These are phyloP conservation scores for Cercis canadensis DNA, from an alignment of 306 rosid genomes.

Conservation along the genomic window DNA sequence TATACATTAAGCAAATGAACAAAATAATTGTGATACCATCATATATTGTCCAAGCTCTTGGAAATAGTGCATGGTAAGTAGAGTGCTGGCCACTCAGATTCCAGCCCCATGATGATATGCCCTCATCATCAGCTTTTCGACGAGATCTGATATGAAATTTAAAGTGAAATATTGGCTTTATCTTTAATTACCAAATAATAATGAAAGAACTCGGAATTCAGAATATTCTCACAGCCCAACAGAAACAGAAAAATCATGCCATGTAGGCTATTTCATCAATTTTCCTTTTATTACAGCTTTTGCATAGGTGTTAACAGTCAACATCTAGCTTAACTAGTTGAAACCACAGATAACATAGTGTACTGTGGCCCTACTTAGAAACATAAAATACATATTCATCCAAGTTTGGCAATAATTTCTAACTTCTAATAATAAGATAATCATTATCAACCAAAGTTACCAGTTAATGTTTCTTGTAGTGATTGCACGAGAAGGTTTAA, in stretches of 20 bases:
- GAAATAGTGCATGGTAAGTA: conserved; percentile 98
- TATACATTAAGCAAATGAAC: conserved; percentile 5
- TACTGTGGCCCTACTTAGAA: background rate
- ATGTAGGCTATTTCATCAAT: conserved; percentile 4
- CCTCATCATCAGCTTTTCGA: conserved; percentile 79
- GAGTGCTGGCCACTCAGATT: conserved; percentile 95
- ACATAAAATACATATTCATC: background rate
- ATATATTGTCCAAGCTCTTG: conserved; percentile 98
- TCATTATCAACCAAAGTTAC: no score
- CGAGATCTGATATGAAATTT: conserved; percentile 36
- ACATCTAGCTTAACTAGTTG: conserved; percentile 22
- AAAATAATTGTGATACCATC: conserved; percentile 70
- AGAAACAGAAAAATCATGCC: conserved; percentile 7
- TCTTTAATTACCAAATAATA: conserved; percentile 7
- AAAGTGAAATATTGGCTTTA: conserved; percentile 25
- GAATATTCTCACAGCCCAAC: conserved; percentile 5
- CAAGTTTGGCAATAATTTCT: conserved; percentile 15
- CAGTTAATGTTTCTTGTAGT: no score
- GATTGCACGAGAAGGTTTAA: no score
- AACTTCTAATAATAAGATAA: background rate
- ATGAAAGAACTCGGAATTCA: background rate
- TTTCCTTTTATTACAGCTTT: conserved; percentile 5
- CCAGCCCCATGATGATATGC: conserved; percentile 99
- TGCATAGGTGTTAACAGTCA: background rate
- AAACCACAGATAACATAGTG: background rate